A percentile compares a stretch with the other conserved stretches of the same genome.
phyloP scores from a whole-genome alignment of 2,329 filamentous ascomycete species.

The Aspergillus phoenicis region DNA sequence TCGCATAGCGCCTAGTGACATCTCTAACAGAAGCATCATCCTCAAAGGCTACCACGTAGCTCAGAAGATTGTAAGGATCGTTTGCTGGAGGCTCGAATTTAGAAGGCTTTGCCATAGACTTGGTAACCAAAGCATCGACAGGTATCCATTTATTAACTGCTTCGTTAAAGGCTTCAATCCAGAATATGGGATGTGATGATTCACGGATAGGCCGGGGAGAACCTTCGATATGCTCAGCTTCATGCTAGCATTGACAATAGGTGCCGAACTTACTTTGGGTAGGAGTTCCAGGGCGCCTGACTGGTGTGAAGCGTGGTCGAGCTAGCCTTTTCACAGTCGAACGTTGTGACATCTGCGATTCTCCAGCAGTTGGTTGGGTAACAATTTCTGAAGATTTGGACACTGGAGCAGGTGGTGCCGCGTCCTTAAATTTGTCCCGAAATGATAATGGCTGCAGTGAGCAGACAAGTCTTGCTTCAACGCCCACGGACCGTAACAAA shows the following conservation, averaged over 20 bases:
- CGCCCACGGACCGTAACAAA: conserved; percentile 76
- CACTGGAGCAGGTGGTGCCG: conserved; percentile 46
- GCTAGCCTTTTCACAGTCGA: conserved; percentile 36
- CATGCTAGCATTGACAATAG: background rate
- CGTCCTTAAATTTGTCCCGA: conserved; percentile 49
- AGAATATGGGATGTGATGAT: conserved; percentile 81
- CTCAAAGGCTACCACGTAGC: conserved; percentile 84
- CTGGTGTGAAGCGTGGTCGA: conserved; percentile 37
- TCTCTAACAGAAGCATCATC: conserved; percentile 76
- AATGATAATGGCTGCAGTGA: conserved; percentile 84
- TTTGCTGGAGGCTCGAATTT: conserved; percentile 80
- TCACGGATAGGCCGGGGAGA: conserved; percentile 59
- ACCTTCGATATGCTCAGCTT: conserved; percentile 27
- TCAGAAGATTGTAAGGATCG: conserved; percentile 74
- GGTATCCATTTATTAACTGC: conserved; percentile 90
- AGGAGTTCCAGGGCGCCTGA: conserved; percentile 22
- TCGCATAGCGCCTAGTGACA: conserved; percentile 84
- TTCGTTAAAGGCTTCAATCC: conserved; percentile 88
- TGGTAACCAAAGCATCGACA: conserved; percentile 81
- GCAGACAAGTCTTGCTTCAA: conserved; percentile 81
- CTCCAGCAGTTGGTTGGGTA: conserved; percentile 35
- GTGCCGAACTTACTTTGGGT: conserved; percentile 22
- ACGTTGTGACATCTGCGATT: conserved; percentile 16
- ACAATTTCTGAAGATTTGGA: conserved; percentile 38
- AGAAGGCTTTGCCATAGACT: conserved; percentile 72